Percentiles rank a stretch among this genome's conserved stretches.
phyloP scores from a whole-genome alignment of 352 stramenopile species.

The Pythium angustatum region DNA sequence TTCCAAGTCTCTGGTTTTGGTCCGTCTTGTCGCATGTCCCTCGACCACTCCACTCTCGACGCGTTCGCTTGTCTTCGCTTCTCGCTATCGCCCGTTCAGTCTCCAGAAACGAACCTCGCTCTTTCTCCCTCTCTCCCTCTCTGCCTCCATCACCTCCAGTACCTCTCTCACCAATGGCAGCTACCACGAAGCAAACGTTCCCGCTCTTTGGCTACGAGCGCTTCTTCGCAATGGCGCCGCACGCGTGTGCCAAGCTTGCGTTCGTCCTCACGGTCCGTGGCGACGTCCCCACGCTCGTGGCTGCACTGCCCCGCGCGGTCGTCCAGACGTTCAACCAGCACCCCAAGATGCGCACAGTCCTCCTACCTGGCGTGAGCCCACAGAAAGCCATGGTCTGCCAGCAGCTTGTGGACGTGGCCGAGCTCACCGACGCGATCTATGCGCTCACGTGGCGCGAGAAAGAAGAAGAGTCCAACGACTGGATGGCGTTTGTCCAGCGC shows the following conservation, averaged over 20 bases:
- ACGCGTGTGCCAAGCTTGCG: slow-evolving; percentile 44
- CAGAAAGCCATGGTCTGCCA: slow-evolving; percentile 57
- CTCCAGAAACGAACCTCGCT: background rate
- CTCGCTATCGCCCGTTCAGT: background rate
- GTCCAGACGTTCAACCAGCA: slow-evolving; percentile 62
- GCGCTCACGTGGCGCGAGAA: slow-evolving; percentile 39
- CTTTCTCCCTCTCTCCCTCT: background rate
- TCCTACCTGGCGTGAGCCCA: slow-evolving; percentile 43
- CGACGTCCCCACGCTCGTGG: slow-evolving; percentile 38
- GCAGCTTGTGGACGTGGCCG: slow-evolving; percentile 41
- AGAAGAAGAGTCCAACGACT: slow-evolving; percentile 36
- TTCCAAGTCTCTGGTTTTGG: too few species aligned
- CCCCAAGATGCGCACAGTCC: slow-evolving; percentile 44
- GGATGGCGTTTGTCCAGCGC: slow-evolving; percentile 46
- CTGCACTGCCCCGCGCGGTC: slow-evolving; percentile 42
- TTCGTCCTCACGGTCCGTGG: slow-evolving; percentile 54
- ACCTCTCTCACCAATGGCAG: slow-evolving; percentile 3
- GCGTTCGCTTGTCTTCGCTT: too few species aligned
- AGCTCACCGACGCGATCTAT: slow-evolving; percentile 40
- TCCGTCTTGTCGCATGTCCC: too few species aligned
- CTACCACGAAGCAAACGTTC: slow-evolving; percentile 35
- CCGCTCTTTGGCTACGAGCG: slow-evolving; percentile 66
- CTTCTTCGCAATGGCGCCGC: slow-evolving; percentile 63
- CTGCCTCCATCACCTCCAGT: background rate
- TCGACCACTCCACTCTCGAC: too few species aligned